Conservation (phyloP, 371 early-diverging fungal genomes). For the Mucor saturninus region DNA sequence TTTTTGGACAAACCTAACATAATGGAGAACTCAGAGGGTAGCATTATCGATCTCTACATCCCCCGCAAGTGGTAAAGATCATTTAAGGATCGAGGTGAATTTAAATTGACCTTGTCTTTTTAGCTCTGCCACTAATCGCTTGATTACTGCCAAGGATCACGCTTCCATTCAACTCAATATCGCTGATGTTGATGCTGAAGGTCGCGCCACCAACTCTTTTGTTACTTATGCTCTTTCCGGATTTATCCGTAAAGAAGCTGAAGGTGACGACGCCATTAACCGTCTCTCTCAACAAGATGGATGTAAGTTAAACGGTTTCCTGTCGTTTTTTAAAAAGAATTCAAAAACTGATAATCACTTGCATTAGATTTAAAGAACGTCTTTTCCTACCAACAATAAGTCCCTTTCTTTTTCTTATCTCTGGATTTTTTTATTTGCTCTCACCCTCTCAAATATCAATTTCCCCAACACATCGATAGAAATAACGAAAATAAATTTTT, state of each 20-base stretch:
- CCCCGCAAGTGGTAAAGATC: constrained; percentile 90
- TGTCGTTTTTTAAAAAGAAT: background rate
- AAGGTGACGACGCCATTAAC: constrained; percentile 97
- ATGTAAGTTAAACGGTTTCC: constrained; percentile 40
- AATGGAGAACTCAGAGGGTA: constrained; percentile 76
- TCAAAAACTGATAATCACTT: background rate
- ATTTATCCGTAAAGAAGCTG: constrained; percentile 88
- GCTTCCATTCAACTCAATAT: constrained; percentile 98
- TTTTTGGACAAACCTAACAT: background rate
- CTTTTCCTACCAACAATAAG: constrained; percentile 57
- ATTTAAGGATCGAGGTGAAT: background rate
- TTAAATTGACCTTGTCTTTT: too few species aligned
- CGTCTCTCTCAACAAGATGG: constrained; percentile 93
- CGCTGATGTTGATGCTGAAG: constrained; percentile 91
- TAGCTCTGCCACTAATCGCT: constrained; percentile 61
- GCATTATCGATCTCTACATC: constrained; percentile 91
- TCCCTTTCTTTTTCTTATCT: background rate
- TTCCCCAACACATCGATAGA: too few species aligned
- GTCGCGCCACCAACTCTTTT: constrained; percentile 77
- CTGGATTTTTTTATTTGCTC: constrained; percentile 27
- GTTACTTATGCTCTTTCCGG: constrained; percentile 94
- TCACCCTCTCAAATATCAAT: constrained; percentile 1
- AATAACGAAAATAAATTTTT: too few species aligned
- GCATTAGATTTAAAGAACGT: constrained; percentile 55
- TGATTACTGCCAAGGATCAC: constrained; percentile 87